Percentiles rank a stretch among this genome's conserved stretches.
These are phyloP conservation scores for Aspergillus luchuensis DNA, from an alignment of 2,329 filamentous ascomycete species.

Conservation along the genomic window DNA sequence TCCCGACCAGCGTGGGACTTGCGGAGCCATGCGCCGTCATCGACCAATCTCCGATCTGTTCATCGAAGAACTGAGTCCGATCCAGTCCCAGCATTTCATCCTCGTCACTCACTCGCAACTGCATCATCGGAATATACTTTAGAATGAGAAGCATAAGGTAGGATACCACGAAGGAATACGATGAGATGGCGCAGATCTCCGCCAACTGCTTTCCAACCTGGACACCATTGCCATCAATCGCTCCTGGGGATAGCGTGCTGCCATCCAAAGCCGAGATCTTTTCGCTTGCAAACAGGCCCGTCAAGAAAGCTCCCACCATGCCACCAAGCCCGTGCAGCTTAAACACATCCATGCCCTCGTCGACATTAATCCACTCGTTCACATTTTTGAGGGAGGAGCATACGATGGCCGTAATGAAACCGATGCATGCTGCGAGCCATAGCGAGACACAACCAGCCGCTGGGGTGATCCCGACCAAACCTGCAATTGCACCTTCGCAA, in stretches of 20 bases:
- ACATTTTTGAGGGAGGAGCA: constrained; percentile 54
- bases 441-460: constrained; percentile 56
- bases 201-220: constrained; percentile 60
- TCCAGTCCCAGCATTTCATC: constrained; percentile 59
- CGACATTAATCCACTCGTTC: constrained; percentile 57
- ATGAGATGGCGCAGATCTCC: constrained; percentile 57
- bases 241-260: constrained; percentile 47
- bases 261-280: constrained; percentile 52
- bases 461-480: constrained; percentile 63
- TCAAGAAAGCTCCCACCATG: constrained; percentile 60
- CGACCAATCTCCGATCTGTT: constrained; percentile 58
- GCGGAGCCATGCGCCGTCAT: constrained; percentile 29
- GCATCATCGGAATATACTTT: constrained; percentile 58
- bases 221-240: constrained; percentile 58
- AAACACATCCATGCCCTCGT: constrained; percentile 63
- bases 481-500: constrained; percentile 60
- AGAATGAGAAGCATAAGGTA: constrained; percentile 55
- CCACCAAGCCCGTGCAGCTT: constrained; percentile 61
- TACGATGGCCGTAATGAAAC: constrained; percentile 56
- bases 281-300: constrained; percentile 57
- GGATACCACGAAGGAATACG: constrained; percentile 56
- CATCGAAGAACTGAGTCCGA: constrained; percentile 58
- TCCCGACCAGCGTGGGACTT: constrained; percentile 16
- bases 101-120: constrained; percentile 57
- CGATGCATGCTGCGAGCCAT: constrained; percentile 59